Base-by-base conservation (phyloP, 805 yeast genomes). In the Isabelozyma heimii region DNA sequence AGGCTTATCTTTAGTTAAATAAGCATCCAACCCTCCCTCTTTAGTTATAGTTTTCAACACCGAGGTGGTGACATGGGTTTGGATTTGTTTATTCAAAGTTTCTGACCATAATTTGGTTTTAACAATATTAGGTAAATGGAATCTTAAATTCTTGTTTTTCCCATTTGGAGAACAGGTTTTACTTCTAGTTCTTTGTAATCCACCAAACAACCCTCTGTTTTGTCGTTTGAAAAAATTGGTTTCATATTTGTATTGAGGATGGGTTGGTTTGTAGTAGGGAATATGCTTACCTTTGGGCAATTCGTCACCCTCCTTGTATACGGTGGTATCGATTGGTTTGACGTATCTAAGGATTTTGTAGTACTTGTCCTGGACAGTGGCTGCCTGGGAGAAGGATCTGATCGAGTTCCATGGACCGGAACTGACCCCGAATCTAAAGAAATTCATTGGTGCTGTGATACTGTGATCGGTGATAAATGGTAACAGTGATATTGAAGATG, bases 21-120 rank as follows among this genome's bases (percentile, higher is more conserved):
- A 94, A 54, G 84, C 84, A 63, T 94, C 99, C 48, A 94, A 75
- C 5, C 99, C 99, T 52, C 99, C 99, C 66, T 92, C 98, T 58
- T 84, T 89, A 50, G 89, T 86, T 50, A 94, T 85, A 0, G 97
- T 91, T 59, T 85, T 83, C 62, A 94, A 76, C 5, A 91, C 97
- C 51, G 85, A 81, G 5, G 97, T 81, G 7, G 91, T 84, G 35
- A 91, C 83, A 51, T 78, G 82, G 47, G 89, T 66, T 44, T 73
- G 72, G 42, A 91, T 66, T 38, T 73, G 67, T 55, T 75, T 76
- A 50, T 83, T 71, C 58, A 94, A 76, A 0, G 88, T 72, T 57
- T 89, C 96, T 54, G 97, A 89, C 94, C 96, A 92, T 42, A 94
- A 71, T 30, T 77, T 79, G 62, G 90, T 82, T 53, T 73, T 79